Base-by-base conservation (phyloP, 257 asterid genomes). In the Scutellaria barbata region DNA sequence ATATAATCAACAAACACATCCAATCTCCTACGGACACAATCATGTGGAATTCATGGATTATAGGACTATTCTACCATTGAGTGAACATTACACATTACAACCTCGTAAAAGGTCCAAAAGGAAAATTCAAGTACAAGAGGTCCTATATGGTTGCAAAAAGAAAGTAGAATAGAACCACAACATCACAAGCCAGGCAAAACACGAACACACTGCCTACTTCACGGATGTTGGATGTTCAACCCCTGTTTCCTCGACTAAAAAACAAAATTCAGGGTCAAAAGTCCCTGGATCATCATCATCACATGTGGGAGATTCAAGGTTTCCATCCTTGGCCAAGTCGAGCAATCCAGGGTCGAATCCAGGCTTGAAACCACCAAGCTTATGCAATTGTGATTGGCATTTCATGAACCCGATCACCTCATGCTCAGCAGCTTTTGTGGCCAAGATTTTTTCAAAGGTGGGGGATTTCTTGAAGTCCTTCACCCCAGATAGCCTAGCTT, bases 341-440 rank as follows among this genome's bases (percentile, higher is more conserved):
- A 69, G 66, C 66, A 55, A 56, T 18, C 45, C 57, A 13, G 50
- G 17, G 22, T 42, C 55, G 57, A 69, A 69, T 6, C 66, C 66
- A 18, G 35, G 56, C 66, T 56, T 69, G 56, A 69, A 22, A 17
- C 74, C 74, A 51, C 66, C 56, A n/a, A 69, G 74, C 74, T 69
- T 30, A 20, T n/a, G 33, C 12, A 42, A n/a, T 43, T 56, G 74
- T 20, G 43, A 22, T 25, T 45, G 66, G 66, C 66, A 69, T 66
- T 47, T 56, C 35, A 55, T 25, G 74, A 69, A 69, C 43, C 66
- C 74, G n/a, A 43, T 43, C 66, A 42, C 46, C 57, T 69, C 66
- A 10, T 69, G 52, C 66, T 56, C 57, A 13, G 74, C 66, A 1
- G 66, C 55, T 20, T 41, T 22, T 13, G 55, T 18, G 18, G 65